A percentile compares a stretch with the other conserved stretches of the same genome.
These are phyloP conservation scores for Pelargonium hybrid DNA, from an alignment of 441 rosid genomes.

Conservation along the genomic window DNA sequence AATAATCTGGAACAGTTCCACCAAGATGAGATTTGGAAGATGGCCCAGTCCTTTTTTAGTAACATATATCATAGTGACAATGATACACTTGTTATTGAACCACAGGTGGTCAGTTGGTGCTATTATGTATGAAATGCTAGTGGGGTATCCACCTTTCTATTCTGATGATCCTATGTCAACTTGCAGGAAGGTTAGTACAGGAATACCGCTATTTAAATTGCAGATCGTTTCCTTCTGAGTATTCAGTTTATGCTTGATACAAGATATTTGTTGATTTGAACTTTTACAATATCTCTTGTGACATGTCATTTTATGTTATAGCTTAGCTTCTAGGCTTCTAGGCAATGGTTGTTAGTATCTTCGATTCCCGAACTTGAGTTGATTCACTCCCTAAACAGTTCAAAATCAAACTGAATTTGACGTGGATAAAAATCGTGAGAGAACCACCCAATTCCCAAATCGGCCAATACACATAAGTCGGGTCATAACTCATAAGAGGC, in stretches of 20 bases:
- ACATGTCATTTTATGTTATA: background rate
- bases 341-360: no score
- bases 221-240: background rate
- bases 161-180: conserved; percentile 23
- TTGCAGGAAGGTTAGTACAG: conserved; percentile 24
- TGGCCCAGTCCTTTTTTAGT: conserved; percentile 3
- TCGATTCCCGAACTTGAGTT: no score
- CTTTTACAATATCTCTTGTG: background rate
- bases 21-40: background rate
- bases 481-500: no score
- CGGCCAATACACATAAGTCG: no score
- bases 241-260: background rate
- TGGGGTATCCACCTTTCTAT: conserved; percentile 25
- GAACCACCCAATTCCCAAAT: no score
- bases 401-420: no score
- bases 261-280: background rate
- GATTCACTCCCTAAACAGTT: no score
- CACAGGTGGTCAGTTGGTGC: conserved; percentile 41
- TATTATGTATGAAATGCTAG: conserved; percentile 66
- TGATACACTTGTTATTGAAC: conserved; percentile 13
- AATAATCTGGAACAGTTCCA: background rate
- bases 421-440: no score
- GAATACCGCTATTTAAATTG: background rate
- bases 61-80: conserved; percentile 15
- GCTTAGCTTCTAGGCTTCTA: background rate